Base-by-base conservation (phyloP, 345 rosid species). In the Microcos paniculata region DNA sequence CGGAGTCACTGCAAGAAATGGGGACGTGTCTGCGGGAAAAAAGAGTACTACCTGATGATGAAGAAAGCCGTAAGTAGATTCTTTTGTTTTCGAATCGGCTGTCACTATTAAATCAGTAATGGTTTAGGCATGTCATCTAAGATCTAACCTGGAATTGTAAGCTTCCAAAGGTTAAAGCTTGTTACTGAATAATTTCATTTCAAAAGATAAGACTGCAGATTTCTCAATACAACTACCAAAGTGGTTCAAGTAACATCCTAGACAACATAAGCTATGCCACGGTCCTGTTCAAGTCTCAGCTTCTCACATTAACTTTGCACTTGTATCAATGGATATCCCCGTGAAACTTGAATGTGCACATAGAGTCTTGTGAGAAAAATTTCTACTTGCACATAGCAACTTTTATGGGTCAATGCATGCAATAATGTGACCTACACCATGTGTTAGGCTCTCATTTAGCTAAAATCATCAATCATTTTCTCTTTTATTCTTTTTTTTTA, bases 1-100 rank as follows among this genome's bases (percentile, higher is more conserved):
- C 99, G 4, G 99, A 92, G 77, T 92, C 99, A 4, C 79, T 96
- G 83, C 92, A 82, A 73, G 98, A 96, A 84, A 85, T 96, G 98
- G 98, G 99, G 78, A 80, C 88, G 48, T 94, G 94, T 85, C 87
- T 96, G 33, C 64, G 77, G 81, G 98, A 90, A 84, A 90, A 88
- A 82, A 90, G 88, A 12, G 83, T 94, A 26, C 85, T 88, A 42
- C 89, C 89, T 45, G 88, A 85, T 68, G 94, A 90, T 55, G 86
- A 86, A 85, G 98, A 88, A 82, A 88, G 90, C 76, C 82, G 99
- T 94, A 82, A 82, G 89, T 61, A 40, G 49, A 70, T 11, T 49
- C 48, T 56, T 77, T 68, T 30, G 35, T 53, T 49, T 69, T 19
- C 31, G 11, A 70, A 70, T 12, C 21, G 35, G 24, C 42, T 49